phyloP scores from a whole-genome alignment of 208 protist genomes.

The Sergeia podlipaevii region DNA sequence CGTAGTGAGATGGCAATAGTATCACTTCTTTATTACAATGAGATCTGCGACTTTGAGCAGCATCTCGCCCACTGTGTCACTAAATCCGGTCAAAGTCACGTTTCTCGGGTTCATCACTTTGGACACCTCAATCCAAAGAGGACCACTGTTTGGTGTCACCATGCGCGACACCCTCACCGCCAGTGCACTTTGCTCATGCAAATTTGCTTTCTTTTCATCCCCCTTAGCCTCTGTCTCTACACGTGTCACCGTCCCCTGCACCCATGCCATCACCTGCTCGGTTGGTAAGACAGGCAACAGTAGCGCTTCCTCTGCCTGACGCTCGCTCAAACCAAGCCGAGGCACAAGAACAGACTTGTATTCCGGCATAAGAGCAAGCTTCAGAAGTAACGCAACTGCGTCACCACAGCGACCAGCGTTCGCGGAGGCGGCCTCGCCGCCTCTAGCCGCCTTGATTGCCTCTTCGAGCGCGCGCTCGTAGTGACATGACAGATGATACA shows the following conservation, averaged over 20 bases:
- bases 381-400: constrained; percentile 63
- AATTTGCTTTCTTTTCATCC: not conserved
- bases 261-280: constrained; percentile 12
- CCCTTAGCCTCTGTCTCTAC: not conserved
- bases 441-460: constrained; percentile 55
- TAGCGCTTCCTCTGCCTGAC: constrained; percentile 1
- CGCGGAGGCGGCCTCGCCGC: too few species aligned
- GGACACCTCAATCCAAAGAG: constrained; percentile 56
- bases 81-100: constrained; percentile 66
- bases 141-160: constrained; percentile 35
- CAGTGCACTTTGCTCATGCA: not conserved
- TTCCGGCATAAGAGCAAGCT: constrained; percentile 27
- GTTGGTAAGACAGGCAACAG: constrained; percentile 1
- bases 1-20: not conserved
- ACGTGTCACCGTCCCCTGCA: constrained; percentile 4
- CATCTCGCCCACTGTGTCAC: constrained; percentile 50
- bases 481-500: constrained; percentile 63
- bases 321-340: constrained; percentile 13
- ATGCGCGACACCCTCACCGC: not conserved
- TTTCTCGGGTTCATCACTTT: constrained; percentile 54
- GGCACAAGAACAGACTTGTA: constrained; percentile 17
- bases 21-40: constrained; percentile 20
- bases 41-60: constrained; percentile 47
- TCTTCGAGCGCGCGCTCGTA: constrained; percentile 56
- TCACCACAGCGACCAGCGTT: constrained; percentile 51